Evolutionary conservation across 495 filamentous ascomycete species (phyloP), one percentile per base, ranked within the genome.

Genomic region (Penicillium daleae): DNA sequence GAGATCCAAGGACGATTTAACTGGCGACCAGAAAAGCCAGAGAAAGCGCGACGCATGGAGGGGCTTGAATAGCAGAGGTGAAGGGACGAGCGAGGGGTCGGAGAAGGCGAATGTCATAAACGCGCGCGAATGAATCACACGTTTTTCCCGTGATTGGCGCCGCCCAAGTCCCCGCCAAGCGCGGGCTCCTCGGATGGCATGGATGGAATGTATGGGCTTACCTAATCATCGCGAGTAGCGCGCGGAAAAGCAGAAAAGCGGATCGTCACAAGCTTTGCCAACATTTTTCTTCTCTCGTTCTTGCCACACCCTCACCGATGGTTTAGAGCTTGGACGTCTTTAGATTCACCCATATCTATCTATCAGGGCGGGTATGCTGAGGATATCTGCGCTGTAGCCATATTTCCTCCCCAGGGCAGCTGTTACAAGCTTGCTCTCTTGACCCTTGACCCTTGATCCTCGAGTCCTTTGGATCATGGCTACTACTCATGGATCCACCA

Each of bases 391-490:
- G 15, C 48, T 56, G 49, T 56, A 24, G 29, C 33, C 35, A 19
- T 35, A 15, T 58, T 39, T 4, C n/a, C 33, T 49, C 3, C 35
- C 50, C 27, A 19, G 26, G 24, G 22, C 44, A 52, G 57, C 60
- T 50, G 32, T 37, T 19, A 19, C 27, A 24, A 35, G 27, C 40
- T 51, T 57, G 39, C 51, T 54, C 15, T 63, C 59, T 32, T 32
- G 48, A n/a, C n/a, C n/a, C n/a, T n/a, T n/a, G n/a, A n/a, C 27
- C 6, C 4, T 32, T 29, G 24, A 29, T 31, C 54, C 54, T 22
- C 54, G 32, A 22, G 40, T 56, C 54, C 60, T 59, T 59, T 67
- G 59, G 66, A 67, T 65, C 73, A 81, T 81, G 79, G 74, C 75
- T 49, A 62, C 74, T 67, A 66, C 75, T 46, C 63, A 72, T 67